Percentiles rank a stretch among this genome's conserved stretches.
Conservation (phyloP, 2,329 filamentous ascomycete genomes). For the Colletotrichum sp. region DNA sequence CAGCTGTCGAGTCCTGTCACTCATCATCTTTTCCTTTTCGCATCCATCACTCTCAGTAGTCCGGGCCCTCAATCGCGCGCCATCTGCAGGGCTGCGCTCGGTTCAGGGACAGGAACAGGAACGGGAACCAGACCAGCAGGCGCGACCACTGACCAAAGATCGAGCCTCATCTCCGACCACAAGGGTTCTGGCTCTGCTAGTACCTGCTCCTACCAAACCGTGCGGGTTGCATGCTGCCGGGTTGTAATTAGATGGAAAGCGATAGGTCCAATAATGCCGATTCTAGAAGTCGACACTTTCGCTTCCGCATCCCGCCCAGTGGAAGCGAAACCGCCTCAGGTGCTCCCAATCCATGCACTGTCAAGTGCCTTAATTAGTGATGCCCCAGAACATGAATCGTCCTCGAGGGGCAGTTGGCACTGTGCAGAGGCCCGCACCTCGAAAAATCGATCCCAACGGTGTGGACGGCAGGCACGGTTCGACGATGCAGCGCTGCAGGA, state of each 20-base stretch:
- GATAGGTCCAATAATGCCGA: background rate
- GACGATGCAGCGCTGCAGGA: background rate
- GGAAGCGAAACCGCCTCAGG: slow-evolving; percentile 14
- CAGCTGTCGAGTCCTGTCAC: background rate
- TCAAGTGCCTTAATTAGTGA: slow-evolving; percentile 2
- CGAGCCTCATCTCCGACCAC: slow-evolving; percentile 16
- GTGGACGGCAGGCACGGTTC: background rate
- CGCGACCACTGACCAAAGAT: background rate
- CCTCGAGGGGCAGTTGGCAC: background rate
- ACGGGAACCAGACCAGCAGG: background rate
- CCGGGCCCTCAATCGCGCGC: background rate
- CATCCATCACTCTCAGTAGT: background rate
- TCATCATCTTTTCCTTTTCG: background rate
- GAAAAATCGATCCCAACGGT: background rate
- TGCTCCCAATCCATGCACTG: background rate
- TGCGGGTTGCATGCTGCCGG: background rate
- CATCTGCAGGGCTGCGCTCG: background rate
- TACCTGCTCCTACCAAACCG: background rate
- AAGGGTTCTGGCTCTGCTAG: background rate
- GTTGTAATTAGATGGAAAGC: slow-evolving; percentile 10
- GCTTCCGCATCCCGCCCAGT: background rate
- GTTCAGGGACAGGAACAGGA: background rate
- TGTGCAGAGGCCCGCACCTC: slow-evolving; percentile 6
- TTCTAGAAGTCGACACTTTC: slow-evolving; percentile 16
- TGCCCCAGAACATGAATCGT: background rate